Evolutionary conservation across 345 rosid genomes (phyloP).

Genomic region (Eutrema yunnanense): DNA sequence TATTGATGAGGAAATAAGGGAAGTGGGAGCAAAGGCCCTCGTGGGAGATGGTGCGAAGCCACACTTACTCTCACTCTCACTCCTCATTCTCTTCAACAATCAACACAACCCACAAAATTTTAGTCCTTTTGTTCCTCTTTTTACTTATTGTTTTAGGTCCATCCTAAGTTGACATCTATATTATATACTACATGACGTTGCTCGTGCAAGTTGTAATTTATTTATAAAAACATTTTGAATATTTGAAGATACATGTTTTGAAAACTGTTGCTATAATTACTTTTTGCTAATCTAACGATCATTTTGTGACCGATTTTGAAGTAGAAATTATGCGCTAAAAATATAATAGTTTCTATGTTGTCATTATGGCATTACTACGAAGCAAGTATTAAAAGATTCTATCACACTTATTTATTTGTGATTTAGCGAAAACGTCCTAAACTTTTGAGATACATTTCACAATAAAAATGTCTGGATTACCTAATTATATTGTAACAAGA

Average conservation of each 20-base stretch:
- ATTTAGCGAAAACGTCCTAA: not conserved
- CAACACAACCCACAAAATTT: slow-evolving; percentile 7
- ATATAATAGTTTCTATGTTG: not conserved
- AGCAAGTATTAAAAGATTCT: not conserved
- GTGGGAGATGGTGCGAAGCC: slow-evolving; percentile 32
- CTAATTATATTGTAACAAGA: no score
- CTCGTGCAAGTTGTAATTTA: slow-evolving; percentile 1
- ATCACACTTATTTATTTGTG: not conserved
- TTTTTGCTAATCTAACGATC: not conserved
- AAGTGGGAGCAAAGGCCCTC: slow-evolving; percentile 23
- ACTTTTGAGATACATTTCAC: not conserved
- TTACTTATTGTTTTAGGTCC: slow-evolving; percentile 12
- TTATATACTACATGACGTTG: not conserved
- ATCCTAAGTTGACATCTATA: slow-evolving; percentile 8
- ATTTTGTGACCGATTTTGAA: not conserved
- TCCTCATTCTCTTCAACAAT: slow-evolving; percentile 2
- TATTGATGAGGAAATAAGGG: slow-evolving; percentile 8
- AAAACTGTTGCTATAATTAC: not conserved
- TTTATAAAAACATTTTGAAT: not conserved
- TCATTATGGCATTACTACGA: not conserved
- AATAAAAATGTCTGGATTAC: no score
- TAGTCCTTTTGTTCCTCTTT: slow-evolving; percentile 23
- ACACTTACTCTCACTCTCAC: not conserved
- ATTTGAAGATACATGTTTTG: not conserved
- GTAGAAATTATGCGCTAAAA: not conserved